Base-by-base conservation (phyloP, 345 rosid genomes). In the Sonneratia alba region DNA sequence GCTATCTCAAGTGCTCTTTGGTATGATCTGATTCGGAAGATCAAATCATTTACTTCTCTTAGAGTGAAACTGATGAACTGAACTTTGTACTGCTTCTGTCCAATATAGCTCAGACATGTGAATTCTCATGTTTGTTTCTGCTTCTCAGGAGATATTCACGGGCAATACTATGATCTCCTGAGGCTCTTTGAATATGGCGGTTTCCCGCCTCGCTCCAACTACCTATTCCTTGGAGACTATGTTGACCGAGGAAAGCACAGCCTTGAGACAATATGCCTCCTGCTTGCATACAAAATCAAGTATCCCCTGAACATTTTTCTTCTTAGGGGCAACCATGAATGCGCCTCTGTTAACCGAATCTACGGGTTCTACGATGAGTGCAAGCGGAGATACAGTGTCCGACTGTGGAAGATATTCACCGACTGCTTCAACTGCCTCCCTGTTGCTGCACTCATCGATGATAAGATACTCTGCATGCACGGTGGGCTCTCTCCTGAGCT, bases 181-280 rank as follows among this genome's bases (percentile, higher is more conserved):
- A 89, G 88, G 88, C 86, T 91, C 62, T 91, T 93, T 74, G 98
- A 93, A 73, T 81, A 83, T 38, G 91, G 97, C 1, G 96, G 93
- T 19, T 81, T 87, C 69, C 97, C 96, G 76, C 98, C 96, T 73
- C 80, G 77, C 32, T 81, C 97, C 36, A 93, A 86, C 82, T 93
- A 91, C 87, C 82, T 93, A 73, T 93, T 93, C 76, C 83, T 93
- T 79, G 97, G 98, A 74, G 97, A 93, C 56, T 91, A 91, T 68
- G 96, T 93, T 3, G 97, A 93, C 77, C 91, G 97, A 4, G 94
- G 98, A 74, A 88, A 89, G 73, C 97, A 91, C 79, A 88, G 98
- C 74, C 79, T 91, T 1, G 97, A 93, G 83, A 93, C 98, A 19
- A 93, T 89, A 76, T 89, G 98, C 74, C 92, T 93, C 71, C 88